These are phyloP conservation scores for Diversispora eburnea DNA, from an alignment of 192 early-diverging fungal genomes.

Conservation along the genomic window DNA sequence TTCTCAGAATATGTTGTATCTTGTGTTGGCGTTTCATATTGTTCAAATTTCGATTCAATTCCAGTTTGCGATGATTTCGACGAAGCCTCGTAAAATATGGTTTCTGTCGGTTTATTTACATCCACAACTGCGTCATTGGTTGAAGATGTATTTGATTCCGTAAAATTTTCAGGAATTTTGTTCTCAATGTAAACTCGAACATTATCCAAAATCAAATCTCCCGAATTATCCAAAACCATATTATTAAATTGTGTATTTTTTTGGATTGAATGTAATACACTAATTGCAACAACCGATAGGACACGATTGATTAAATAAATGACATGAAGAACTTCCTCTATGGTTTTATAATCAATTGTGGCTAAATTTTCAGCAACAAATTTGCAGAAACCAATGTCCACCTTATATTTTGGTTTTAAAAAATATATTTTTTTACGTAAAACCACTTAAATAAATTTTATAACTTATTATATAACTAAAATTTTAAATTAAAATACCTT, in stretches of 20 bases:
- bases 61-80: background rate
- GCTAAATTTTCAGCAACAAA: conserved; percentile 87
- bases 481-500: conserved; percentile 15
- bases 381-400: conserved; percentile 56
- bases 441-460: background rate
- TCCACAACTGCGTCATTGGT: background rate
- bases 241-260: conserved; percentile 25
- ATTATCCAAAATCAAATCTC: background rate
- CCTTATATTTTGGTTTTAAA: conserved; percentile 11
- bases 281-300: conserved; percentile 67
- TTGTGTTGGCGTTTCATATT: too few relatives aligned
- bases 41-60: too few relatives aligned
- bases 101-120: background rate
- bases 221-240: background rate
- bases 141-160: background rate
- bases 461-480: background rate
- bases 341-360: conserved; percentile 70
- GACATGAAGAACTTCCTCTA: conserved; percentile 78
- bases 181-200: background rate
- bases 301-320: conserved; percentile 70
- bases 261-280: conserved; percentile 48
- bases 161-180: background rate
- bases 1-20: too few relatives aligned
- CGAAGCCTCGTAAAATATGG: background rate
- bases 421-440: background rate